These are phyloP conservation scores for Monosiga brevicollis DNA, from an alignment of 78 protist species.

Conservation along the genomic window DNA sequence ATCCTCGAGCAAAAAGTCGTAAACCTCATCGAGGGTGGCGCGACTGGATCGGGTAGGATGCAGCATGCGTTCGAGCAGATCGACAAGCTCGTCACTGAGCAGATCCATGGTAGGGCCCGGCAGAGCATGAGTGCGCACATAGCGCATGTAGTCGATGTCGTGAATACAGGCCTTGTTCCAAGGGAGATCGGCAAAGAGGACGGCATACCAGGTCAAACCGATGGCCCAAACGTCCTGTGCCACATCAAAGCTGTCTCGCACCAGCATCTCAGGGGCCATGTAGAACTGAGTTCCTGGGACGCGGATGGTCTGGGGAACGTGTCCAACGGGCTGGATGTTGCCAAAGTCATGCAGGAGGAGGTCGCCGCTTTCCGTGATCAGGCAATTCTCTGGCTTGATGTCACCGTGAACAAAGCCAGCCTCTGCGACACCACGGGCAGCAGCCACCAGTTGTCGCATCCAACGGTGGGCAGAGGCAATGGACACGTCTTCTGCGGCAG, in stretches of 20 bases:
- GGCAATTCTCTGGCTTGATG: conserved; percentile 28
- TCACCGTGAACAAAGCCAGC: conserved; percentile 5
- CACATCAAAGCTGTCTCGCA: neutral
- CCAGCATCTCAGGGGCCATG: neutral
- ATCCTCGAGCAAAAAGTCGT: too few species aligned
- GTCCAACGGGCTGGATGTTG: neutral
- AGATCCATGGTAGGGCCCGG: too few species aligned
- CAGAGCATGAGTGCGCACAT: too few species aligned
- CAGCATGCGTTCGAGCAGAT: too few species aligned
- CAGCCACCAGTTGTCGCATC: neutral
- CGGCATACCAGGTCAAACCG: neutral
- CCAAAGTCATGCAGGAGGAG: conserved; percentile 38
- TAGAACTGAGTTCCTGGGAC: neutral
- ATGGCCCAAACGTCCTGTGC: neutral
- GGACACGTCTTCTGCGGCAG: neutral
- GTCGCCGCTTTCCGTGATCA: neutral
- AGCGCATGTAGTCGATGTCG: too few species aligned
- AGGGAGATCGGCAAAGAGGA: neutral
- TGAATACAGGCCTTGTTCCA: neutral
- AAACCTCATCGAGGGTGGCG: too few species aligned
- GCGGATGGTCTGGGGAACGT: too few species aligned
- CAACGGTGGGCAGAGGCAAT: neutral
- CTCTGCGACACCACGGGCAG: too few species aligned
- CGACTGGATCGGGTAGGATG: too few species aligned
- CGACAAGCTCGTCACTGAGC: too few species aligned